Evolutionary conservation across 345 rosid species (phyloP).

Genomic region (Acer negundo): DNA sequence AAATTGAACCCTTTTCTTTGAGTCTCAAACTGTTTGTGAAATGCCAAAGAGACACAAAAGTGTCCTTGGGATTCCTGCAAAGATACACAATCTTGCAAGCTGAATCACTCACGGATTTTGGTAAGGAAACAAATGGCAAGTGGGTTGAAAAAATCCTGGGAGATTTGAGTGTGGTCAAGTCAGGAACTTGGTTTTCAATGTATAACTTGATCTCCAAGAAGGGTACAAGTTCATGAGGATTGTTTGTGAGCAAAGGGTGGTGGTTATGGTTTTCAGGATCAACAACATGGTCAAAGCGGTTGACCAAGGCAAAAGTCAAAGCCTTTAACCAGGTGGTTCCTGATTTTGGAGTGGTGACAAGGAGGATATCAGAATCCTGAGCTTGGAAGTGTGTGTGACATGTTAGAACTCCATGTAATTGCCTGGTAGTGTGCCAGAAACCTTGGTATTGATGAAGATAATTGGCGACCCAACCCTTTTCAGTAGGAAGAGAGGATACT

Average conservation of each 20-base stretch:
- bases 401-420: conserved; percentile 39
- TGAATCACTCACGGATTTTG: conserved; percentile 34
- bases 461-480: conserved; percentile 37
- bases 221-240: conserved; percentile 64
- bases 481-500: conserved; percentile 41
- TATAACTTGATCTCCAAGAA: conserved; percentile 40
- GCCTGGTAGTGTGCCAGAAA: conserved; percentile 43
- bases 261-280: background rate
- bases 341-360: conserved; percentile 60
- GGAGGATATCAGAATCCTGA: conserved; percentile 39
- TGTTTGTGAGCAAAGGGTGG: conserved; percentile 54
- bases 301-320: conserved; percentile 42
- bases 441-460: conserved; percentile 50
- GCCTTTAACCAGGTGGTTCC: conserved; percentile 75
- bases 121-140: conserved; percentile 34
- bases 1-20: conserved; percentile 18
- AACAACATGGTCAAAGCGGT: conserved; percentile 27
- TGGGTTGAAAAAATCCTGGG: conserved; percentile 54
- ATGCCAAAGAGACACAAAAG: conserved; percentile 58
- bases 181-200: conserved; percentile 24
- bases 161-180: conserved; percentile 29
- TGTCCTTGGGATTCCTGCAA: conserved; percentile 65
- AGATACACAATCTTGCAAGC: conserved; percentile 54
- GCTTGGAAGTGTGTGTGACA: conserved; percentile 53
- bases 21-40: conserved; percentile 47